Evolutionary conservation across 805 yeast genomes (phyloP).

Genomic region (Hanseniaspora mollemarum): DNA sequence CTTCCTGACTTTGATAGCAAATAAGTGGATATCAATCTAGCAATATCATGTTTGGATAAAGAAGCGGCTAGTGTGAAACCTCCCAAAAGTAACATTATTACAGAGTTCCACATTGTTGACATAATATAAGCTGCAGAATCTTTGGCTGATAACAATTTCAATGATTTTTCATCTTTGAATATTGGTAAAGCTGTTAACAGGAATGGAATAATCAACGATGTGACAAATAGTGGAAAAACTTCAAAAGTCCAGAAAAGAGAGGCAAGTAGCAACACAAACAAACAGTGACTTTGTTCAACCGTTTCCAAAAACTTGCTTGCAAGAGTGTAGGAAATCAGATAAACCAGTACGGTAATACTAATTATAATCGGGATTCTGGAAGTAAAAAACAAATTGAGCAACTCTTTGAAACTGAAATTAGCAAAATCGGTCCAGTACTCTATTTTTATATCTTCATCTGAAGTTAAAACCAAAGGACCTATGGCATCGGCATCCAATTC

Average conservation of each 20-base stretch:
- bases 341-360: constrained; percentile 36
- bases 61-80: constrained; percentile 96
- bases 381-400: constrained; percentile 22
- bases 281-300: constrained; percentile 60
- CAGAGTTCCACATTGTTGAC: constrained; percentile 89
- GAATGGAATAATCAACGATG: constrained; percentile 74
- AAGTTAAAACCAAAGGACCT: not conserved
- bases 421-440: constrained; percentile 26
- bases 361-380: constrained; percentile 31
- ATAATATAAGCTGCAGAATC: constrained; percentile 63
- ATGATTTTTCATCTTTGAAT: constrained; percentile 43
- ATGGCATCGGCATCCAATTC: constrained; percentile 18
- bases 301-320: constrained; percentile 48
- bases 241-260: constrained; percentile 94
- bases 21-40: constrained; percentile 71
- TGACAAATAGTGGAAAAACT: constrained; percentile 80
- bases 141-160: constrained; percentile 45
- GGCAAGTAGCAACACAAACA: constrained; percentile 70
- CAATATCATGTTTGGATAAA: constrained; percentile 78
- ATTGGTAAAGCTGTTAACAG: constrained; percentile 64
- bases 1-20: constrained; percentile 77
- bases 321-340: constrained; percentile 32
- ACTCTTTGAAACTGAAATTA: not conserved
- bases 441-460: constrained; percentile 19
- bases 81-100: constrained; percentile 77